phyloP scores from a whole-genome alignment of 345 rosid genomes.

The Gossypium herbaceum region DNA sequence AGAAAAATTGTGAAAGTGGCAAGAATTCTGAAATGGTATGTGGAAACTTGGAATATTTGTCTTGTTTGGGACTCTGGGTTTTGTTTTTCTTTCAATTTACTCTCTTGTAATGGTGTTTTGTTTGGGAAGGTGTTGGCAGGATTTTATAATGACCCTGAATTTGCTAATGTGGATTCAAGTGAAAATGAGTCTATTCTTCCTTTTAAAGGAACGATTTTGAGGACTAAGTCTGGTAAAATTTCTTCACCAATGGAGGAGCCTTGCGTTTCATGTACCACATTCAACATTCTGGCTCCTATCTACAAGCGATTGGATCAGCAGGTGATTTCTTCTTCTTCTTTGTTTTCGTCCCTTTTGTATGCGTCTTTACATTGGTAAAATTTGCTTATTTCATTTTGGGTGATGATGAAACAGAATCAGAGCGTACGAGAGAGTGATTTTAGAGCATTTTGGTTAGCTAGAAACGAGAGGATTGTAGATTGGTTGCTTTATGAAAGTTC shows the following conservation, averaged over 20 bases:
- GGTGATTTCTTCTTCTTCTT: conserved; percentile 25
- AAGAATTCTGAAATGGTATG: conserved; percentile 9
- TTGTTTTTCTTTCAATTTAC: neutral
- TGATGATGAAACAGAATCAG: conserved; percentile 43
- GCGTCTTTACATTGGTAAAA: neutral
- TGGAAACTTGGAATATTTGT: neutral
- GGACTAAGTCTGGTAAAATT: conserved; percentile 17
- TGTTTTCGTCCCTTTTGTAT: neutral
- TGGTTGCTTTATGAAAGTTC: conserved; percentile 57
- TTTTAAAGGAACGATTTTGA: conserved; percentile 18
- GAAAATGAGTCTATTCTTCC: conserved; percentile 19
- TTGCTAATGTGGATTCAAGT: conserved; percentile 30
- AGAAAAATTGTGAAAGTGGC: neutral
- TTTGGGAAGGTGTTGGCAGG: conserved; percentile 27
- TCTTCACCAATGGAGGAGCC: conserved; percentile 30
- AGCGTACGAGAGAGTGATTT: conserved; percentile 62
- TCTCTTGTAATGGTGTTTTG: neutral
- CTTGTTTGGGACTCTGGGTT: neutral
- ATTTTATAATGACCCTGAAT: conserved; percentile 19
- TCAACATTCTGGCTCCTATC: conserved; percentile 79
- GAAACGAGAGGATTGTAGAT: conserved; percentile 65
- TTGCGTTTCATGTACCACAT: conserved; percentile 68
- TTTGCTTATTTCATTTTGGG: neutral
- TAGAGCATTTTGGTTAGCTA: conserved; percentile 46
- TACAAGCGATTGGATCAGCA: conserved; percentile 63